A percentile compares a stretch with the other conserved stretches of the same genome.
These are phyloP conservation scores for Fusarium sp. DNA, from an alignment of 2,329 filamentous ascomycete genomes.

Conservation along the genomic window DNA sequence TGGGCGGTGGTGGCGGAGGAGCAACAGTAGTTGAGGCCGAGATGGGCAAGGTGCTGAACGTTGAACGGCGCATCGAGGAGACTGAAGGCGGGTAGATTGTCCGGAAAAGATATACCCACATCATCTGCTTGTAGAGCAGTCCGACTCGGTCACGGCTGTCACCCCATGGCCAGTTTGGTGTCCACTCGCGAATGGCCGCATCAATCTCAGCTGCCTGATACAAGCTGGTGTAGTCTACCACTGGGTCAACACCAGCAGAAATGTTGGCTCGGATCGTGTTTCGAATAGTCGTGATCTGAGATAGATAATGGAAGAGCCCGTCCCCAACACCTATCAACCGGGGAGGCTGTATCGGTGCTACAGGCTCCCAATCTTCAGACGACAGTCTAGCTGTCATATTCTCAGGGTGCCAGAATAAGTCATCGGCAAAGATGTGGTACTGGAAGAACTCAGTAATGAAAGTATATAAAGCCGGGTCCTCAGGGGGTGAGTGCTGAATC, in stretches of 20 bases:
- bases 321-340: conserved; percentile 84
- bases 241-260: conserved; percentile 67
- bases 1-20: conserved; percentile 34
- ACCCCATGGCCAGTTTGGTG: conserved; percentile 67
- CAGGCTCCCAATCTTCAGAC: conserved; percentile 56
- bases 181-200: conserved; percentile 77
- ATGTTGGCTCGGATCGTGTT: conserved; percentile 78
- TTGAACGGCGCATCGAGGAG: conserved; percentile 44
- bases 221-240: conserved; percentile 77
- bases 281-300: conserved; percentile 80
- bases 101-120: conserved; percentile 71
- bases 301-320: conserved; percentile 81
- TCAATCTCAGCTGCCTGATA: conserved; percentile 81
- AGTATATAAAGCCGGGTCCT: conserved; percentile 71
- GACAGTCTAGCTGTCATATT: conserved; percentile 50
- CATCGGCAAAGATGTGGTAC: conserved; percentile 78
- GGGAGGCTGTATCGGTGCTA: conserved; percentile 56
- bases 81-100: conserved; percentile 66
- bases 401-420: conserved; percentile 63
- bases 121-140: conserved; percentile 71
- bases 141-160: conserved; percentile 67
- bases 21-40: conserved; percentile 27
- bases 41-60: conserved; percentile 43
- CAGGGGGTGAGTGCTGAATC: conserved; percentile 68
- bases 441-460: conserved; percentile 84